Percentiles rank a stretch among this genome's conserved stretches.
Evolutionary conservation across 345 rosid genomes (phyloP).

Genomic region (Eutrema japonicum): DNA sequence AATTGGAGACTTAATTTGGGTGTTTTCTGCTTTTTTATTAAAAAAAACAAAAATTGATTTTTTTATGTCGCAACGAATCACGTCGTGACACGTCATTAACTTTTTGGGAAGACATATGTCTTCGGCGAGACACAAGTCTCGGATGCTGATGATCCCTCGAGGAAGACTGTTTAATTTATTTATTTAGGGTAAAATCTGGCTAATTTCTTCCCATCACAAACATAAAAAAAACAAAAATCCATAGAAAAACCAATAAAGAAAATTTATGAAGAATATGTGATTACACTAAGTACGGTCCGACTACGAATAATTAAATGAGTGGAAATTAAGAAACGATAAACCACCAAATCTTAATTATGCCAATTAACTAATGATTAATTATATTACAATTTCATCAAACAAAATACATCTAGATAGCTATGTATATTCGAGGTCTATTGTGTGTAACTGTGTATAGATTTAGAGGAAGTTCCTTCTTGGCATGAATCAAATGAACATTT

Average conservation of each 20-base stretch:
- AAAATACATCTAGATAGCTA: slow-evolving; percentile 7
- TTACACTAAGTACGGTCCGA: slow-evolving; percentile 20
- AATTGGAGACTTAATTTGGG: too few relatives aligned
- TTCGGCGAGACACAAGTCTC: too few relatives aligned
- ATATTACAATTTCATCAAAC: slow-evolving; percentile 8
- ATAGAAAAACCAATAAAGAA: neutral
- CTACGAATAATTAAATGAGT: slow-evolving; percentile 31
- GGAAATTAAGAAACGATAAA: slow-evolving; percentile 26
- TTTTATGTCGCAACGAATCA: too few relatives aligned
- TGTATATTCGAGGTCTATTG: neutral
- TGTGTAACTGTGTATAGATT: neutral
- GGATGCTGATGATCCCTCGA: too few relatives aligned
- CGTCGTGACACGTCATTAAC: too few relatives aligned
- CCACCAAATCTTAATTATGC: slow-evolving; percentile 16
- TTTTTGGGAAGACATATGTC: too few relatives aligned
- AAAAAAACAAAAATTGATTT: too few relatives aligned
- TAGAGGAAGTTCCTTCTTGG: neutral
- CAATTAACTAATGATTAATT: slow-evolving; percentile 21
- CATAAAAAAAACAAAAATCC: neutral
- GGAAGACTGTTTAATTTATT: neutral
- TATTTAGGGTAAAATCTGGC: neutral
- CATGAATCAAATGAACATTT: neutral
- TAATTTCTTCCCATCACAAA: neutral
- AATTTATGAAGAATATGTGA: slow-evolving; percentile 10
- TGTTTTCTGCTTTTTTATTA: too few relatives aligned